Percentiles rank a stretch among this genome's conserved stretches.
These are phyloP conservation scores for Cladophialophora exuberans DNA, from an alignment of 2,329 filamentous ascomycete species.

Conservation along the genomic window DNA sequence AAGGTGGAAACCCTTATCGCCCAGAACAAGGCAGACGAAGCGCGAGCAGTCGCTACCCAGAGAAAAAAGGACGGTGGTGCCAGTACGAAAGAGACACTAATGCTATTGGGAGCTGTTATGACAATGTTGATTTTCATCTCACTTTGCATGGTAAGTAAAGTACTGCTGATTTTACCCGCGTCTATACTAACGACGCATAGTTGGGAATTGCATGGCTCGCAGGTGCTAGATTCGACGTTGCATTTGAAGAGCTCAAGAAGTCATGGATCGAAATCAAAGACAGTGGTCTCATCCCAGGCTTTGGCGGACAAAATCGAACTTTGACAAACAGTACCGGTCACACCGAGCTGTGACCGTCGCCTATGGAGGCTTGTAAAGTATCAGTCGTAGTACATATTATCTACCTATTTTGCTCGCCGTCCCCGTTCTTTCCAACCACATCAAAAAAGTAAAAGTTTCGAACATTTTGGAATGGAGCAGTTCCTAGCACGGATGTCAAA, in stretches of 20 bases:
- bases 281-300: slow-evolving; percentile 7
- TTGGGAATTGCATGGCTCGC: slow-evolving; percentile 75
- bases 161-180: background rate
- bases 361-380: slow-evolving; percentile 12
- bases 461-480: background rate
- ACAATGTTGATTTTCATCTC: slow-evolving; percentile 73
- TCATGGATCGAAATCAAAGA: slow-evolving; percentile 36
- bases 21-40: slow-evolving; percentile 52
- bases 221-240: slow-evolving; percentile 80
- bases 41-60: slow-evolving; percentile 26
- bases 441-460: too few species aligned
- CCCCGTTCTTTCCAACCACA: background rate
- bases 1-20: slow-evolving; percentile 60
- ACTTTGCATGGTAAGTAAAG: slow-evolving; percentile 73
- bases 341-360: slow-evolving; percentile 19
- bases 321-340: slow-evolving; percentile 11
- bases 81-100: slow-evolving; percentile 58
- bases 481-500: slow-evolving; percentile 96
- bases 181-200: slow-evolving; percentile 50
- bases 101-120: slow-evolving; percentile 69
- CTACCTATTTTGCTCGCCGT: background rate
- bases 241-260: slow-evolving; percentile 58
- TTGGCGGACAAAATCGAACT: background rate
- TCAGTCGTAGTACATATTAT: background rate
- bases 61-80: slow-evolving; percentile 56